Base-by-base conservation (phyloP, 164 flowering plant genomes). In the Kalanchoe fedtschenkoi region DNA sequence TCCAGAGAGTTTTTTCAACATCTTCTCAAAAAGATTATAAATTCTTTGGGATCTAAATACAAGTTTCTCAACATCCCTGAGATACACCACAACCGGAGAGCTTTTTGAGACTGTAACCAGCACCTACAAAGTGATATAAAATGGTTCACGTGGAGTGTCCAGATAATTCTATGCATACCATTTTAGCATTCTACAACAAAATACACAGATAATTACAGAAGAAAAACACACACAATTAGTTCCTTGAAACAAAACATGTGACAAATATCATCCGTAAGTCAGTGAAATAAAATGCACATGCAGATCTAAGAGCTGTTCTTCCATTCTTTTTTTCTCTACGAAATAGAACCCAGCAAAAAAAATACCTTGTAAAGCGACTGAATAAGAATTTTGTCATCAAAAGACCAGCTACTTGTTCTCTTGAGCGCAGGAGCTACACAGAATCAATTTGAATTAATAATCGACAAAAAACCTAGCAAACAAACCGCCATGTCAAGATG, bases 321-420 rank as follows among this genome's bases (percentile, higher is more conserved):
- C 19, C 6, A 42, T 42, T 42, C 17, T 42, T 42, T 15, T n/a
- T 47, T 47, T 29, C 22, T 13, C 54, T 7, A 9, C 54, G n/a
- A n/a, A n/a, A n/a, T 47, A 10, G 53, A 9, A 38, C 10, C 4
- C 42, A 8, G 19, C 21, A 66, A 43, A 17, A 16, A 39, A 16
- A 67, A 28, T 77, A 90, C 99, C 95, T 74, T 90, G 77, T 93
- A 88, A 32, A 93, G 83, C 60, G 99, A 69, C 63, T 88, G 96
- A 43, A 93, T 69, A 53, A 93, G 72, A 72, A 85, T 81, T 68
- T 83, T 93, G 63, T 93, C 97, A 64, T 90, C 95, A 72, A 93
- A 88, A 46, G 88, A 66, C 97, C 87, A 90, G 74, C 95, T 81
- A 77, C 80, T 77, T n/a, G 87, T 78, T 63, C 90, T 80, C 77